Evolutionary conservation across 2,329 filamentous ascomycete species (phyloP).

Genomic region (Ampelomyces quisqualis): DNA sequence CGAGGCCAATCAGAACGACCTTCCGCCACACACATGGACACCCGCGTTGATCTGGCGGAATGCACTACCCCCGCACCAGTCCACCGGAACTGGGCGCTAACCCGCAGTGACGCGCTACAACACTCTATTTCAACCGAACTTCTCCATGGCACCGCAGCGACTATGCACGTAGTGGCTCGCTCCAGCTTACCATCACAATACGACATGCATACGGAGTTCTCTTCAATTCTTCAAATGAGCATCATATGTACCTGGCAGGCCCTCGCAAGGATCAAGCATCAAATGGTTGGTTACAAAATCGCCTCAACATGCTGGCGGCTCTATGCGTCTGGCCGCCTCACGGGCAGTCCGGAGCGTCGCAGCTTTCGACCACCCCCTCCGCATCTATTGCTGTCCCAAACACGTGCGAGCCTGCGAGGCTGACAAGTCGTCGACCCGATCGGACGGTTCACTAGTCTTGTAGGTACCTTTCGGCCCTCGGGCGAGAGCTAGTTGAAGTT

Average conservation of each 20-base stretch:
- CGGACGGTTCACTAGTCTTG: not conserved
- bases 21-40: conserved; percentile 6
- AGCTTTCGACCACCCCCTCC: too few species aligned
- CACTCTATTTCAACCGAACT: conserved; percentile 13
- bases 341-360: too few species aligned
- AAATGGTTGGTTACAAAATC: conserved; percentile 11
- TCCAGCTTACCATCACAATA: conserved; percentile 9
- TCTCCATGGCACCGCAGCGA: too few species aligned
- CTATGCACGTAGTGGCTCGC: conserved; percentile 16
- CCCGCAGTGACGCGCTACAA: conserved; percentile 25
- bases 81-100: conserved; percentile 17
- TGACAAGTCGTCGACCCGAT: not conserved
- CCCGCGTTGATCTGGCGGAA: conserved; percentile 19
- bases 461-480: too few species aligned
- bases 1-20: conserved; percentile 7
- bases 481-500: too few species aligned
- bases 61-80: conserved; percentile 12
- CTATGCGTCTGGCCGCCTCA: conserved; percentile 11
- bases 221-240: conserved; percentile 5
- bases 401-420: too few species aligned
- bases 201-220: conserved; percentile 4
- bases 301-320: conserved; percentile 22
- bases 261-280: conserved; percentile 11
- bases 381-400: too few species aligned
- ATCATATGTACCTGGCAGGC: conserved; percentile 23